Conservation (phyloP, 2,329 filamentous ascomycete species). For the Coniella lustricola region DNA sequence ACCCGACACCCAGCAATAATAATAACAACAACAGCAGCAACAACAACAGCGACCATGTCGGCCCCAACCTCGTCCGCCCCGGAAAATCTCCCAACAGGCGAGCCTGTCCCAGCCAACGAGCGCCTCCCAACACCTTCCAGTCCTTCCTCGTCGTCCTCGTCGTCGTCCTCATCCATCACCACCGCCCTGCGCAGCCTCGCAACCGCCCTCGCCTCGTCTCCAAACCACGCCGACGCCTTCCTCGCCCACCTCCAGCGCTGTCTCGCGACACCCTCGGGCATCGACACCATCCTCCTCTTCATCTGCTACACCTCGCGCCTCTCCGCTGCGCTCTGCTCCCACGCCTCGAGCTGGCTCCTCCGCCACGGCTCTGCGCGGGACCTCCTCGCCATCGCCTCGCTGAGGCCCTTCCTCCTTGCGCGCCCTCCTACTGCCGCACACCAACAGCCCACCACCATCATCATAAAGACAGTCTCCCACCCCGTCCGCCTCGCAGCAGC, state of each 20-base stretch:
- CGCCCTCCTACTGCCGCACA: conserved; percentile 31
- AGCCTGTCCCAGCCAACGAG: conserved; percentile 25
- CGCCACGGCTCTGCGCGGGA: conserved; percentile 39
- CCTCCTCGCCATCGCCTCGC: conserved; percentile 47
- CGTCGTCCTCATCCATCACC: background rate
- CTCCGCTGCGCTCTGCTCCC: conserved; percentile 41
- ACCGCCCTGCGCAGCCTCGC: background rate
- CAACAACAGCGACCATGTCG: conserved; percentile 4
- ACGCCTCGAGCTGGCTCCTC: conserved; percentile 51
- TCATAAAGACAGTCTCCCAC: conserved; percentile 19
- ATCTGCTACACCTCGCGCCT: conserved; percentile 61
- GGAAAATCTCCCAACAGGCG: conserved; percentile 28
- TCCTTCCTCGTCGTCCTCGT: conserved; percentile 20
- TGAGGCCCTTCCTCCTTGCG: conserved; percentile 45
- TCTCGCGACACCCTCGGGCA: conserved; percentile 60
- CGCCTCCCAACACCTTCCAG: conserved; percentile 9
- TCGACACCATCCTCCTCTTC: conserved; percentile 63
- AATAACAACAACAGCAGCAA: no score
- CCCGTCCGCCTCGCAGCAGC: conserved; percentile 56
- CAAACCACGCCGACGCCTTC: conserved; percentile 43
- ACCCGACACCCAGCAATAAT: no score
- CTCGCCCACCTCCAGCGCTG: conserved; percentile 53
- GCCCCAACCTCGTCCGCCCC: conserved; percentile 11
- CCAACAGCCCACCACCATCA: conserved; percentile 41
- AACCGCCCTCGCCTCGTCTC: conserved; percentile 28